Evolutionary conservation across 331 rosid species (phyloP).

Genomic region (Pyrus hybrid): DNA sequence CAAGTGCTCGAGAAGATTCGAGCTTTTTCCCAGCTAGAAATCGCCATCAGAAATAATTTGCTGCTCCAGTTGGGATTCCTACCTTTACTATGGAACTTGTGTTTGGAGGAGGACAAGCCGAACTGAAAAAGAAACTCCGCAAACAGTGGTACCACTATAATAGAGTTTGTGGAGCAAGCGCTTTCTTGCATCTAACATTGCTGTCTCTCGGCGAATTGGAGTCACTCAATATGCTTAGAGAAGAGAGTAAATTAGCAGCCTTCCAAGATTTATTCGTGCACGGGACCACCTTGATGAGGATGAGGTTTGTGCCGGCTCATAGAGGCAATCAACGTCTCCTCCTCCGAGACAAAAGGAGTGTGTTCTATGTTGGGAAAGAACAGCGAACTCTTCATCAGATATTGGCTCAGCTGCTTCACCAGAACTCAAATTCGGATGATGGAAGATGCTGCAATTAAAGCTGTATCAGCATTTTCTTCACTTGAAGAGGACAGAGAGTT

Average conservation of each 20-base stretch:
- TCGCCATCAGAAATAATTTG: constrained; percentile 40
- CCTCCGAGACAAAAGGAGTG: constrained; percentile 38
- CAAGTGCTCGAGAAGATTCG: constrained; percentile 48
- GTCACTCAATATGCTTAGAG: constrained; percentile 44
- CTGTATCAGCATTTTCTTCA: constrained; percentile 48
- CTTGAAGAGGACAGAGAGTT: constrained; percentile 36
- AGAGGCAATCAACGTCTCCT: constrained; percentile 41
- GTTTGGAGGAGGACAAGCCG: constrained; percentile 29
- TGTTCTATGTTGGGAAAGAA: constrained; percentile 40
- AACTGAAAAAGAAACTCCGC: not conserved
- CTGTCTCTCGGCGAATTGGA: constrained; percentile 39
- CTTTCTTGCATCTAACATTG: constrained; percentile 50
- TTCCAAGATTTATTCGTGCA: constrained; percentile 36
- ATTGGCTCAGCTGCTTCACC: constrained; percentile 15
- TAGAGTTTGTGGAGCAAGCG: constrained; percentile 45
- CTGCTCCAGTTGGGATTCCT: constrained; percentile 63
- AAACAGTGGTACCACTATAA: not conserved
- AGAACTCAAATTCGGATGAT: constrained; percentile 16
- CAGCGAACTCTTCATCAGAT: constrained; percentile 36
- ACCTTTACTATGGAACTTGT: constrained; percentile 59
- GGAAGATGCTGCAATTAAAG: constrained; percentile 60
- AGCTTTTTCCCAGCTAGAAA: constrained; percentile 38
- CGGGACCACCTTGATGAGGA: constrained; percentile 44
- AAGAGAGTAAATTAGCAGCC: constrained; percentile 34
- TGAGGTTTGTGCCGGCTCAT: constrained; percentile 48